Evolutionary conservation across 352 stramenopile species (phyloP).

Genomic region (Globisporangium spinosum): DNA sequence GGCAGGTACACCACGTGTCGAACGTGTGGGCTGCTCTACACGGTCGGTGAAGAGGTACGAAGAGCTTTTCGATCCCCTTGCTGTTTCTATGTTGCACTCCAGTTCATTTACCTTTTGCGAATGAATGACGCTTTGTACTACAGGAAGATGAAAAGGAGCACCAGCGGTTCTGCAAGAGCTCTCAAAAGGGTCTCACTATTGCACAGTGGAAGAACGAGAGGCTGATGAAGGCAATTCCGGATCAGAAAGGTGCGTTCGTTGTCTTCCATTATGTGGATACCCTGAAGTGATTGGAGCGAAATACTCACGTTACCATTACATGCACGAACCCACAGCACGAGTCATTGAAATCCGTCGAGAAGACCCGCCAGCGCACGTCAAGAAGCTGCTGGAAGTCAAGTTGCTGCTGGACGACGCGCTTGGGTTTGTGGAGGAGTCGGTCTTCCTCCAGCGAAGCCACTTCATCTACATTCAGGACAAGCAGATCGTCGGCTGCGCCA

Average conservation of each 20-base stretch:
- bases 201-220: constrained; percentile 70
- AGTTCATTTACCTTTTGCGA: not conserved
- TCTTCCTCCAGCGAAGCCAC: constrained; percentile 51
- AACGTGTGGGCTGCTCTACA: constrained; percentile 71
- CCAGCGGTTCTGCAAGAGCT: constrained; percentile 47
- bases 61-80: not conserved
- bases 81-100: not conserved
- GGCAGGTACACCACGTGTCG: constrained; percentile 54
- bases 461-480: constrained; percentile 62
- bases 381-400: constrained; percentile 77
- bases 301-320: not conserved
- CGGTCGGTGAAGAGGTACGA: constrained; percentile 49
- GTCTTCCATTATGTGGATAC: not conserved
- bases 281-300: not conserved
- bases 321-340: constrained; percentile 23
- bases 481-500: constrained; percentile 62
- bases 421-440: constrained; percentile 45
- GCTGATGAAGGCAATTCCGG: constrained; percentile 37
- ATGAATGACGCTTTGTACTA: not conserved
- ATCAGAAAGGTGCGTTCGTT: constrained; percentile 25
- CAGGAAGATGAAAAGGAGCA: constrained; percentile 75
- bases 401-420: constrained; percentile 64
- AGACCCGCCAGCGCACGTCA: constrained; percentile 52
- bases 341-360: constrained; percentile 62
- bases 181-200: constrained; percentile 43